phyloP scores from a whole-genome alignment of 306 rosid species.

The Fragaria nilgerrensis region DNA sequence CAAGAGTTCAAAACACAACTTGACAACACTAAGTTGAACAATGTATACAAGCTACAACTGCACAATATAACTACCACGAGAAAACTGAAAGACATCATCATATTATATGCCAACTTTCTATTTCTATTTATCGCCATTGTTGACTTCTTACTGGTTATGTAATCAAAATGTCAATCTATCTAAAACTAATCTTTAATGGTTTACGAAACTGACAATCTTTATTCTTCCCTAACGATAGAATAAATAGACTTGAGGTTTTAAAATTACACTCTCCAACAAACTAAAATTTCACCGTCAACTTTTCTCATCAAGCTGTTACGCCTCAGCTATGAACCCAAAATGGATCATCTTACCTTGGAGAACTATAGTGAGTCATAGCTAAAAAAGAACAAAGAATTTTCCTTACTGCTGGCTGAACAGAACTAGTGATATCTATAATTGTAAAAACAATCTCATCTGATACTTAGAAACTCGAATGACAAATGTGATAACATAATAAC shows the following conservation, averaged over 20 bases:
- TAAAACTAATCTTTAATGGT: neutral
- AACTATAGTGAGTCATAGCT: no score
- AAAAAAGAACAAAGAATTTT: no score
- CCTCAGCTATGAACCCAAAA: neutral
- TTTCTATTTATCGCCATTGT: neutral
- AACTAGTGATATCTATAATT: neutral
- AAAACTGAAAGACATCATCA: neutral
- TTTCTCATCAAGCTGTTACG: neutral
- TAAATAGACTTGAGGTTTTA: neutral
- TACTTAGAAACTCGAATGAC: neutral
- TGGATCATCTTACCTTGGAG: neutral
- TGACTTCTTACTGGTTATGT: no score
- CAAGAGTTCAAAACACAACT: neutral
- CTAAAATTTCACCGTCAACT: no score
- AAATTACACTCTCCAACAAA: neutral
- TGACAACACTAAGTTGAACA: neutral
- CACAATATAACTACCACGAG: neutral
- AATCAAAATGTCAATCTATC: neutral
- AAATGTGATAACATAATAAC: neutral
- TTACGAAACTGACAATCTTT: neutral
- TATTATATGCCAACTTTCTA: neutral
- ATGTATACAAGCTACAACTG: neutral
- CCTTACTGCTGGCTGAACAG: neutral
- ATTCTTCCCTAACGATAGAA: neutral
- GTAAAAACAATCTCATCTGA: neutral